Evolutionary conservation across 192 early-diverging fungal species (phyloP).

Genomic region (Rhizophagus prolifer): DNA sequence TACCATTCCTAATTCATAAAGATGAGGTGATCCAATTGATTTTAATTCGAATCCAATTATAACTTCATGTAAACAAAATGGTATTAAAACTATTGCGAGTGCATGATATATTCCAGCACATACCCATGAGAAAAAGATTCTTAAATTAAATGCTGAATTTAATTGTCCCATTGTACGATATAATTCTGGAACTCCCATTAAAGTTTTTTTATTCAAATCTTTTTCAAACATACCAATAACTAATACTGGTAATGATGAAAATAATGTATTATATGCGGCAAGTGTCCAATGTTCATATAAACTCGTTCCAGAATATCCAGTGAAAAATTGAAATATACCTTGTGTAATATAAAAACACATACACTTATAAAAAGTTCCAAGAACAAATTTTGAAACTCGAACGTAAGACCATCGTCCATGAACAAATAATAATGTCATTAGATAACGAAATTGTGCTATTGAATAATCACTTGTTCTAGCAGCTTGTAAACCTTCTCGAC

Average conservation of each 20-base stretch:
- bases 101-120: constrained; percentile 56
- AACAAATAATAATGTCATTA: constrained; percentile 78
- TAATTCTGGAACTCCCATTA: constrained; percentile 70
- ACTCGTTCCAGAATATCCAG: constrained; percentile 72
- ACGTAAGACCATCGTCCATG: constrained; percentile 91
- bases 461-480: constrained; percentile 85
- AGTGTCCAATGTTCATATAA: constrained; percentile 77
- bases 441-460: constrained; percentile 85
- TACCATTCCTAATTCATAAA: constrained; percentile 55
- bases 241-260: constrained; percentile 76
- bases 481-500: constrained; percentile 85
- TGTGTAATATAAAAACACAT: constrained; percentile 77
- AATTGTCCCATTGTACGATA: constrained; percentile 59
- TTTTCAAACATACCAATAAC: constrained; percentile 82
- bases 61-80: constrained; percentile 50
- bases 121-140: constrained; percentile 55
- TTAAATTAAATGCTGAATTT: constrained; percentile 55
- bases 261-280: constrained; percentile 80
- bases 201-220: constrained; percentile 66
- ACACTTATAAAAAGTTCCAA: constrained; percentile 88
- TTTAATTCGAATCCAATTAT: constrained; percentile 33
- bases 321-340: constrained; percentile 73
- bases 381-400: constrained; percentile 73
- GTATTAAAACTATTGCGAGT: constrained; percentile 49
- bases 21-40: constrained; percentile 44